Percentiles rank a stretch among this genome's conserved stretches.
Evolutionary conservation across 805 yeast genomes (phyloP).

Genomic region (Hanseniaspora opuntiae): DNA sequence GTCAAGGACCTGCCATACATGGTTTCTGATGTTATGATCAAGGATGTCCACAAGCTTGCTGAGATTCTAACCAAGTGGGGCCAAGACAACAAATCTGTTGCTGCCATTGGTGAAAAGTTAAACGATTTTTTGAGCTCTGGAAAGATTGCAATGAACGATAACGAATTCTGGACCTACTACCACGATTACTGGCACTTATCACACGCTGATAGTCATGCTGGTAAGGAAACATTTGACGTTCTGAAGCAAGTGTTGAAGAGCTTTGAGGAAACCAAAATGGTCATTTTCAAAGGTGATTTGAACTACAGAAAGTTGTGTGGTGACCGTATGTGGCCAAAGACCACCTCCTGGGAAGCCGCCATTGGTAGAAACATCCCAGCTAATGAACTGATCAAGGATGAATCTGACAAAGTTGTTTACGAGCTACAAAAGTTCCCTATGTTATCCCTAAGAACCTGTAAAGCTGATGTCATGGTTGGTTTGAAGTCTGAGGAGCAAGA

Average conservation of each 20-base stretch:
- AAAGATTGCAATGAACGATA: slow-evolving; percentile 37
- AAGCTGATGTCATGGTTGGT: slow-evolving; percentile 91
- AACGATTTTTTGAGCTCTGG: slow-evolving; percentile 34
- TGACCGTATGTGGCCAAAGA: slow-evolving; percentile 75
- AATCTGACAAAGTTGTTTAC: neutral
- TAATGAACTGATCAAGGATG: slow-evolving; percentile 24
- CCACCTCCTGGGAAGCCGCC: slow-evolving; percentile 60
- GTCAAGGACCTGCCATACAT: slow-evolving; percentile 92
- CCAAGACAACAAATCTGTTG: slow-evolving; percentile 27
- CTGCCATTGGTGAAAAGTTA: slow-evolving; percentile 35
- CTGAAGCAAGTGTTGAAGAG: slow-evolving; percentile 26
- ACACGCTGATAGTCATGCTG: slow-evolving; percentile 39
- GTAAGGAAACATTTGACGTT: slow-evolving; percentile 46
- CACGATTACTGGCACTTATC: slow-evolving; percentile 59
- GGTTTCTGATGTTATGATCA: slow-evolving; percentile 87
- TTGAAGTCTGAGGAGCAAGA: slow-evolving; percentile 52
- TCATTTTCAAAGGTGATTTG: slow-evolving; percentile 87
- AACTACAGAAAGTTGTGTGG: slow-evolving; percentile 90
- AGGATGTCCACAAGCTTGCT: slow-evolving; percentile 41
- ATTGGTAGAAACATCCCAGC: slow-evolving; percentile 40
- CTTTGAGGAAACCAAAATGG: slow-evolving; percentile 32
- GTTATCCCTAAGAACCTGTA: slow-evolving; percentile 77
- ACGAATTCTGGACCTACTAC: slow-evolving; percentile 78
- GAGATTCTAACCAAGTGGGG: slow-evolving; percentile 7
- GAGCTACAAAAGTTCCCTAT: slow-evolving; percentile 42